Conservation (phyloP, 2,329 filamentous ascomycete species). For the Apiospora aurea region DNA sequence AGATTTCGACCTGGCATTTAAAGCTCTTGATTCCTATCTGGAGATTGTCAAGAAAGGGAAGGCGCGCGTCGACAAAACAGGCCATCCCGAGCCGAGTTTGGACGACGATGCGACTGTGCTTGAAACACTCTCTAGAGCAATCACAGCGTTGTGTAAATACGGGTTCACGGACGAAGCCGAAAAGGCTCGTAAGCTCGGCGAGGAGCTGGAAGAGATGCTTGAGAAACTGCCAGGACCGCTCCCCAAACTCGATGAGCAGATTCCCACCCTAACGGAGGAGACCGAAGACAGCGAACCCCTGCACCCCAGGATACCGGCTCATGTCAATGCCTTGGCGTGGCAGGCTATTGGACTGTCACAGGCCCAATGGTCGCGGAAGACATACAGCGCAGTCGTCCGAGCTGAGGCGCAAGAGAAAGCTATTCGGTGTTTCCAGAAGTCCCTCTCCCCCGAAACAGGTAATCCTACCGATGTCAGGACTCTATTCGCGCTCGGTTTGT, state of each 20-base stretch:
- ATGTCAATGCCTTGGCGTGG: slow-evolving; percentile 74
- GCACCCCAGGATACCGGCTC: slow-evolving; percentile 60
- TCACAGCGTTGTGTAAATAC: slow-evolving; percentile 83
- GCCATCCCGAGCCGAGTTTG: slow-evolving; percentile 72
- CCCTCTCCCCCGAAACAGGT: slow-evolving; percentile 71
- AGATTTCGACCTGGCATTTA: slow-evolving; percentile 91
- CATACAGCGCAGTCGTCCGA: slow-evolving; percentile 75
- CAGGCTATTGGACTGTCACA: slow-evolving; percentile 86
- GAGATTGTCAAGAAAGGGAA: slow-evolving; percentile 88
- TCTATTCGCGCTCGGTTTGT: slow-evolving; percentile 80
- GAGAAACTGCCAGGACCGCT: slow-evolving; percentile 58
- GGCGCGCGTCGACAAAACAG: slow-evolving; percentile 80
- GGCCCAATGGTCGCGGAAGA: slow-evolving; percentile 85
- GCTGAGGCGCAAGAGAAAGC: slow-evolving; percentile 79
- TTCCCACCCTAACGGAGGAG: slow-evolving; percentile 43
- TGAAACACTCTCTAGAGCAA: slow-evolving; percentile 79
- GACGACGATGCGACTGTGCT: slow-evolving; percentile 82
- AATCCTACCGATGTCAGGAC: slow-evolving; percentile 75
- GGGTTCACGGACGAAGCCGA: slow-evolving; percentile 77
- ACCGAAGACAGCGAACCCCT: slow-evolving; percentile 41
- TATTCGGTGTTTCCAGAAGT: slow-evolving; percentile 76
- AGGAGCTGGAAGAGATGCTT: slow-evolving; percentile 78
- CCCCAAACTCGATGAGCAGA: slow-evolving; percentile 38
- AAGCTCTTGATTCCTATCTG: slow-evolving; percentile 90
- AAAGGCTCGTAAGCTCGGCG: slow-evolving; percentile 75